Evolutionary conservation across 2,329 filamentous ascomycete genomes (phyloP), one percentile per base, ranked within the genome.

Genomic region (Herpomyces periplanetae): DNA sequence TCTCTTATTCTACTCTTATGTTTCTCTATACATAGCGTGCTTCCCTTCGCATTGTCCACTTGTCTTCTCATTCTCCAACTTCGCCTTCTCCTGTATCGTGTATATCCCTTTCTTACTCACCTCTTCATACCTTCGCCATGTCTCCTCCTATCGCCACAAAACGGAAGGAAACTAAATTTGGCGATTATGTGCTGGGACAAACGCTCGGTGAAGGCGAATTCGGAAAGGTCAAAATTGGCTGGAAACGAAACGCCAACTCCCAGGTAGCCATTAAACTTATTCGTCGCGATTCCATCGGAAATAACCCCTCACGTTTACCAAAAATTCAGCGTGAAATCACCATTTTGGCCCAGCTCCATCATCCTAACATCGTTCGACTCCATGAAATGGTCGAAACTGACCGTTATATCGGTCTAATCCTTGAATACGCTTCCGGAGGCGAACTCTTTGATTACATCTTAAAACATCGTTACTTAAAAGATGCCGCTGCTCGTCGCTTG

Each of bases 321-420:
- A 96, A 96, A 43, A 96, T 96, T 30, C 73, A 88, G 42, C 69
- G 80, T 25, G 80, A 96, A 39, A 87, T 96, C 25, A 55, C 66
- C 16, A 96, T 96, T 30, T 46, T 96, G 19, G 54, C 57, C 24
- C 68, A 61, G 29, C 58, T 84, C 17, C 65, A 73, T 15, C 80
- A 96, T 38, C 73, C 75, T 9, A 96, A 96, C 36, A 96, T 96
- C 35, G 80, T 96, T 20, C 61, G 66, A 24, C 46, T 96, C 19
- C 75, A 91, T 39, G 84, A 96, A 41, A 91, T 96, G 66, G 73
- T 88, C 12, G 75, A 91, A 40, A 91, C 80, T 0, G 73, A 91
- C 33, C 57, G 69, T 27, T 71, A 91, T 31, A 96, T 91, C 38
- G 80, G 80, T 27, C 91, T 96, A 32, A 85, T 96, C 29, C 53